A percentile compares a stretch with the other conserved stretches of the same genome.
These are phyloP conservation scores for Xylariaceae sp. DNA, from an alignment of 2,329 filamentous ascomycete species.

Conservation along the genomic window DNA sequence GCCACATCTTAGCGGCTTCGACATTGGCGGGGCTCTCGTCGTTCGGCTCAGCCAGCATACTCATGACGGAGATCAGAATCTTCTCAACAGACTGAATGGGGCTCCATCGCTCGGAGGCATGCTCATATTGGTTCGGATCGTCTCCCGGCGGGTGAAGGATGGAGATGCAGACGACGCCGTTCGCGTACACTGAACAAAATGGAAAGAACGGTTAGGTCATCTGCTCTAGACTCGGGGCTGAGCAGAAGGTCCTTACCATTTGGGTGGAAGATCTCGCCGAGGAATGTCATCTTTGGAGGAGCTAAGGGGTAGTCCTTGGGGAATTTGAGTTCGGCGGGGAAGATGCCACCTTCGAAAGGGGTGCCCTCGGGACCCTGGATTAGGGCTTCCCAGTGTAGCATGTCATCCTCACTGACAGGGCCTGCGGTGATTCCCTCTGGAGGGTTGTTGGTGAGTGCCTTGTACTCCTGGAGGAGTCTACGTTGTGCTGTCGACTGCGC, in stretches of 20 bases:
- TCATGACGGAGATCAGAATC: slow-evolving; percentile 95
- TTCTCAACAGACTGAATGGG: slow-evolving; percentile 97
- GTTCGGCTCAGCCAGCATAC: slow-evolving; percentile 95
- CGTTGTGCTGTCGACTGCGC: slow-evolving; percentile 62
- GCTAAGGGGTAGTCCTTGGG: slow-evolving; percentile 95
- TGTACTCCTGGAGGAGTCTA: slow-evolving; percentile 95
- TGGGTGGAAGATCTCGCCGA: slow-evolving; percentile 92
- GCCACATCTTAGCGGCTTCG: slow-evolving; percentile 95
- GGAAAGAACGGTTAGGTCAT: slow-evolving; percentile 2
- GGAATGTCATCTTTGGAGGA: slow-evolving; percentile 93
- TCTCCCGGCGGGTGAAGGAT: slow-evolving; percentile 95
- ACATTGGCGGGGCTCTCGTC: slow-evolving; percentile 96
- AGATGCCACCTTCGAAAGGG: slow-evolving; percentile 92
- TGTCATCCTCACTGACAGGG: slow-evolving; percentile 88
- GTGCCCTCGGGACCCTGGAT: slow-evolving; percentile 95
- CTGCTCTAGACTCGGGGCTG: neutral
- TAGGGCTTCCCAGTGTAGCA: slow-evolving; percentile 92
- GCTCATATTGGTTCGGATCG: slow-evolving; percentile 97
- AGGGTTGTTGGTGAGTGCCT: slow-evolving; percentile 85
- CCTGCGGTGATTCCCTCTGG: slow-evolving; percentile 98
- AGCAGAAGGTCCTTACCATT: slow-evolving; percentile 61
- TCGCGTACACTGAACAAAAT: slow-evolving; percentile 68
- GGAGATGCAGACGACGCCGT: slow-evolving; percentile 93
- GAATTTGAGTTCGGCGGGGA: slow-evolving; percentile 91
- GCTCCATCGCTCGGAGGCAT: slow-evolving; percentile 91